phyloP scores from a whole-genome alignment of 148 eudicot genomes.

The Silene latifolia region DNA sequence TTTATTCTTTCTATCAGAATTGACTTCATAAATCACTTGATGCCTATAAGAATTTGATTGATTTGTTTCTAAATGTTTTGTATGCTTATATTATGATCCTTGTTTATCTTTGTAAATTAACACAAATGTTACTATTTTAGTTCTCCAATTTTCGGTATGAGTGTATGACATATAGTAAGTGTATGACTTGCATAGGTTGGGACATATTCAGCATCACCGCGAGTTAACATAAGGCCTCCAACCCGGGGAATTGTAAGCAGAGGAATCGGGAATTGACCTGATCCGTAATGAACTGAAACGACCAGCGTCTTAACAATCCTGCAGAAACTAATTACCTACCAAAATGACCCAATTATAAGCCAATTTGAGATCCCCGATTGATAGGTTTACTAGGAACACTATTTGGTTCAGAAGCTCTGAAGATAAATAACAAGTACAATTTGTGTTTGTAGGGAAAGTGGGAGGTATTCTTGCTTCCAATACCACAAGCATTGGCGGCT shows the following conservation, averaged over 20 bases:
- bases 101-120: too few relatives aligned
- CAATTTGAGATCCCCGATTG: neutral
- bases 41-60: too few relatives aligned
- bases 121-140: too few relatives aligned
- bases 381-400: neutral
- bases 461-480: constrained; percentile 90
- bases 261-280: constrained; percentile 49
- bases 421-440: neutral
- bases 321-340: neutral
- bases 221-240: constrained; percentile 71
- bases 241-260: constrained; percentile 72
- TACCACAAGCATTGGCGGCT: constrained; percentile 87
- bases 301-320: too few relatives aligned
- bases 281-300: too few relatives aligned
- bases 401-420: neutral
- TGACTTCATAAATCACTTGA: too few relatives aligned
- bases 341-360: too few relatives aligned
- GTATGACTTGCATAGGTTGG: constrained; percentile 48
- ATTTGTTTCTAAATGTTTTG: too few relatives aligned
- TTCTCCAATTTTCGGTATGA: too few relatives aligned
- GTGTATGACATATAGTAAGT: neutral
- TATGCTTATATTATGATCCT: too few relatives aligned
- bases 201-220: constrained; percentile 61
- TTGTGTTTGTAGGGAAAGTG: constrained; percentile 61
- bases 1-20: too few relatives aligned